Evolutionary conservation across 257 asterid genomes (phyloP), one percentile per base, ranked within the genome.

Genomic region (Sherardia arvensis): DNA sequence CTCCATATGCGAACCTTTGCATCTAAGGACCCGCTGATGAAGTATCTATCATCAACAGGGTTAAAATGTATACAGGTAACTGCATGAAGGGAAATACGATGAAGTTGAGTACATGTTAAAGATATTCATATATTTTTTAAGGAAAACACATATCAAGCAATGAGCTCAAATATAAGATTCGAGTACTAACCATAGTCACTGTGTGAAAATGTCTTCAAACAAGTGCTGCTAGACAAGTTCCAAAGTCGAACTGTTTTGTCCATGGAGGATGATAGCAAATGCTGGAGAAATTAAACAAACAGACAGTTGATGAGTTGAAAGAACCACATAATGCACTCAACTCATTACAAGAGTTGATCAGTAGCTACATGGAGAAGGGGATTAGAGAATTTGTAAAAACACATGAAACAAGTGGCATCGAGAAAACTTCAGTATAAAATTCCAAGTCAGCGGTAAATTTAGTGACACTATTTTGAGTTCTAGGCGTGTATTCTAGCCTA

Each of bases 1-100:
- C 96, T 93, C 99, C 99, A 93, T 71, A 93, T 84, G n/a, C 97
- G 95, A 68, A 93, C 99, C 90, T 93, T 90, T 65, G 89, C 85
- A 81, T 93, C 99, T 57, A 93, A 80, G 67, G 99, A 93, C 71
- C 99, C 99, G 66, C 99, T 93, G 79, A 93, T 90, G 83, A 93
- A 93, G 78, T 87, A 93, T 81, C 87, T 74, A 83, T 90, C 99
- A 70, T 90, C 97, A 62, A 86, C 91, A 45, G 97, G 99, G 81
- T 93, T 93, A 65, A 93, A 93, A 84, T 90, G 96, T 87, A 93
- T 93, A 78, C 97, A 90, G 58, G 99, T 93, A 54, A 93, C 99
- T 93, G 92, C 64, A 32, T 58, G 77, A 79, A 65, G 57, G 67
- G 61, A 81, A 81, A 64, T 48, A 43, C 64, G 68, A 60, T 62